A percentile compares a stretch with the other conserved stretches of the same genome.
phyloP scores from a whole-genome alignment of 2,329 filamentous ascomycete genomes.

The Colletotrichum sidae region DNA sequence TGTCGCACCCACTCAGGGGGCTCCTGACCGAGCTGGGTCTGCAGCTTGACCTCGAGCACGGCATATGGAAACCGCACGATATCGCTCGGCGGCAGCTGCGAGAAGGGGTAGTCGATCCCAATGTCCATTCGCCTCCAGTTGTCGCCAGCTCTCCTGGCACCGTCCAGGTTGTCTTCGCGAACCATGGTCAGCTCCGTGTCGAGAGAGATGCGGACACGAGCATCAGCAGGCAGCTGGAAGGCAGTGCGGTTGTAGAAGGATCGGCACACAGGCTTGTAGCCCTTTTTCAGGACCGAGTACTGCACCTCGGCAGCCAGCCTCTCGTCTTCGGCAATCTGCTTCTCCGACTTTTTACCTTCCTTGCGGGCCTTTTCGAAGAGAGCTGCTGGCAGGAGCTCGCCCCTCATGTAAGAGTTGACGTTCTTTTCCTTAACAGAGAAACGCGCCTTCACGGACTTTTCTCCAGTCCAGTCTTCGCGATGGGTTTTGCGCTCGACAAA shows the following conservation, averaged over 20 bases:
- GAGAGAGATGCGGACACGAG: conserved; percentile 93
- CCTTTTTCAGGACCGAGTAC: conserved; percentile 89
- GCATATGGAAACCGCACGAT: conserved; percentile 95
- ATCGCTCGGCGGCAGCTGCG: conserved; percentile 85
- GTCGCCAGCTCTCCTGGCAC: conserved; percentile 77
- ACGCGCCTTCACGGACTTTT: conserved; percentile 98
- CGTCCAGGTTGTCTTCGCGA: conserved; percentile 94
- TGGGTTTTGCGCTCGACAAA: conserved; percentile 99
- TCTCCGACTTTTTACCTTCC: conserved; percentile 92
- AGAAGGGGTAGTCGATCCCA: conserved; percentile 94
- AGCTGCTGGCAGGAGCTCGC: conserved; percentile 84
- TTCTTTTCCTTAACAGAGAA: conserved; percentile 98
- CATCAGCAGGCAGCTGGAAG: conserved; percentile 96
- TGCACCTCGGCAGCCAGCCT: conserved; percentile 92
- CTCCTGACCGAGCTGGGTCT: conserved; percentile 95
- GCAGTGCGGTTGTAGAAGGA: conserved; percentile 99
- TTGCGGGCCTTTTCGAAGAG: conserved; percentile 98
- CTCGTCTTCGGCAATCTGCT: conserved; percentile 92
- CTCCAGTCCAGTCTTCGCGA: conserved; percentile 98
- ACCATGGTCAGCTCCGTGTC: conserved; percentile 97
- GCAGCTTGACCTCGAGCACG: conserved; percentile 95
- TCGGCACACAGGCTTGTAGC: conserved; percentile 88
- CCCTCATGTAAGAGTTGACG: conserved; percentile 89
- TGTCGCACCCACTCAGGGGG: conserved; percentile 97
- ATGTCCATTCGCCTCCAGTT: conserved; percentile 99